Conservation (phyloP, 1,139 yeast species). For the Hemisphaericaspora xylofermentans region DNA sequence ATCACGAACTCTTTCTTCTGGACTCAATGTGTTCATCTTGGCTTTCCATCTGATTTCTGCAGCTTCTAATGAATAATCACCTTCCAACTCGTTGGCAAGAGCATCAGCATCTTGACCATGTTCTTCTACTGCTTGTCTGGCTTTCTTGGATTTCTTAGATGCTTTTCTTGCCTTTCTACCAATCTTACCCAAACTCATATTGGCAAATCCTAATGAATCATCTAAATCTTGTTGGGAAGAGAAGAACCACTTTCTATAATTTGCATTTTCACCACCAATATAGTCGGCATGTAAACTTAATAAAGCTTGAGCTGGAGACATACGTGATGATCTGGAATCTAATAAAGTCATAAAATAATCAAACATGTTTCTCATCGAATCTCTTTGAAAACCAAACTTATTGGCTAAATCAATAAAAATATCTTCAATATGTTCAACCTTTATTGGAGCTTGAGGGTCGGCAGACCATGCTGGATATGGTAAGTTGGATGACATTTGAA, state of each 20-base stretch:
- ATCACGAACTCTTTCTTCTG: conserved; percentile 83
- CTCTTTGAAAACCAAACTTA: conserved; percentile 96
- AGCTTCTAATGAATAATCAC: conserved; percentile 67
- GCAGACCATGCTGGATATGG: conserved; percentile 98
- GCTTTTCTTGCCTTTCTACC: conserved; percentile 53
- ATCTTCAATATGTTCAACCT: conserved; percentile 86
- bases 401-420: conserved; percentile 86
- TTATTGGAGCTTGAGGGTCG: conserved; percentile 79
- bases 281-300: conserved; percentile 93
- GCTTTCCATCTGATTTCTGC: conserved; percentile 54
- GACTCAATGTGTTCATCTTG: conserved; percentile 46
- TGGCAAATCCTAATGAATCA: conserved; percentile 44
- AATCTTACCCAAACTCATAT: conserved; percentile 75
- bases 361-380: conserved; percentile 94
- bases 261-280: conserved; percentile 51
- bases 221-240: conserved; percentile 44
- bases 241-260: conserved; percentile 46
- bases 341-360: conserved; percentile 92
- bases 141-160: conserved; percentile 60
- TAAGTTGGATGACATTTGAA: conserved; percentile 56
- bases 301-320: conserved; percentile 95
- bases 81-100: conserved; percentile 77
- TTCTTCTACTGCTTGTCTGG: conserved; percentile 55
- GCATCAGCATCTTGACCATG: conserved; percentile 49
- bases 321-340: conserved; percentile 94